These are phyloP conservation scores for Huiozyma naganishii DNA, from an alignment of 805 yeast species.

Conservation along the genomic window DNA sequence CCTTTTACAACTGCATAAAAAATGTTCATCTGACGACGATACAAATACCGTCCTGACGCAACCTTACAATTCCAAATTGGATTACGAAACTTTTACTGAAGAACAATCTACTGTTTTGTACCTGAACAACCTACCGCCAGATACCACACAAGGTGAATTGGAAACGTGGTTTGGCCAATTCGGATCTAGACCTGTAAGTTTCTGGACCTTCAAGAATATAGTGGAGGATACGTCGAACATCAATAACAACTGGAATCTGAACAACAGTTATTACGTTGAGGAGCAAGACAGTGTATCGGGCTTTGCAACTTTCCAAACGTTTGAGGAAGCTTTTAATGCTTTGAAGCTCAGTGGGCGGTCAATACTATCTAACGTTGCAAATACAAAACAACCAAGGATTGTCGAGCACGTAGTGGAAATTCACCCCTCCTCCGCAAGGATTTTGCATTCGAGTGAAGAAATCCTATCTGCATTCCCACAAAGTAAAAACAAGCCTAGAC, in stretches of 20 bases:
- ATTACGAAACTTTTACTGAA: slow-evolving; percentile 50
- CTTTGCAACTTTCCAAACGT: slow-evolving; percentile 73
- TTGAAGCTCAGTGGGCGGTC: slow-evolving; percentile 68
- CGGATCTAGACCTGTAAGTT: slow-evolving; percentile 78
- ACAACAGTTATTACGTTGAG: slow-evolving; percentile 29
- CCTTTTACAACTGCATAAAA: neutral
- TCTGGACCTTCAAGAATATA: slow-evolving; percentile 73
- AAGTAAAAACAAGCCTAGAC: slow-evolving; percentile 78
- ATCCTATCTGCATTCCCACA: slow-evolving; percentile 77
- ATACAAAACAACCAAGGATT: slow-evolving; percentile 27
- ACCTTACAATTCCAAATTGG: slow-evolving; percentile 73
- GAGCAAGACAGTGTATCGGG: slow-evolving; percentile 52
- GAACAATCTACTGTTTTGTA: slow-evolving; percentile 74
- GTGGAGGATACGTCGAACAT: slow-evolving; percentile 19
- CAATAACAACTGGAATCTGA: slow-evolving; percentile 17
- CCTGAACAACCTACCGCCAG: slow-evolving; percentile 70
- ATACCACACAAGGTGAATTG: slow-evolving; percentile 81
- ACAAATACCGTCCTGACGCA: slow-evolving; percentile 41
- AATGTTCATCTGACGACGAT: neutral
- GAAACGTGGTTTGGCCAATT: slow-evolving; percentile 86
- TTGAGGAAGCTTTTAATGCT: slow-evolving; percentile 77
- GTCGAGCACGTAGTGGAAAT: slow-evolving; percentile 68
- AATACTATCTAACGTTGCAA: slow-evolving; percentile 26
- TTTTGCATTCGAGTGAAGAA: slow-evolving; percentile 74
- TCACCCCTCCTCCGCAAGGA: slow-evolving; percentile 71